phyloP scores from a whole-genome alignment of 1,139 yeast genomes.

The Magnusiomyces suaveolens region DNA sequence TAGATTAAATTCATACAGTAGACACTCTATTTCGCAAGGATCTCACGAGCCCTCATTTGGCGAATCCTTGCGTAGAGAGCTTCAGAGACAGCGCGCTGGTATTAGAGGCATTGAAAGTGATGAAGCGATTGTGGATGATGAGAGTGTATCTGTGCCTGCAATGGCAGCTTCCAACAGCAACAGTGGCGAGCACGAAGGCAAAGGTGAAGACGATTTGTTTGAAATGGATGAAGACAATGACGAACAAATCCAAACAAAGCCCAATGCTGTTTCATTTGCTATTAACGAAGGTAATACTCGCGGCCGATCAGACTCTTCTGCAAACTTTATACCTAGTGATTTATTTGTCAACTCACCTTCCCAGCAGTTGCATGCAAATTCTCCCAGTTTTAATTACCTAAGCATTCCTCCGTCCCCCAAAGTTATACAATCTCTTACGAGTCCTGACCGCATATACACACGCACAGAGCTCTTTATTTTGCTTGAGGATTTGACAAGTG shows the following conservation, averaged over 20 bases:
- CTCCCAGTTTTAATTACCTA: neutral
- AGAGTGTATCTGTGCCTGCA: too few relatives aligned
- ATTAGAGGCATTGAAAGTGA: conserved; percentile 7
- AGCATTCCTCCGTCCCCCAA: conserved; percentile 7
- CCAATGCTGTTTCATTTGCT: neutral
- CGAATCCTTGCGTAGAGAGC: conserved; percentile 6
- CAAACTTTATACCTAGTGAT: too few relatives aligned
- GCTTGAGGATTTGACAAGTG: conserved; percentile 83
- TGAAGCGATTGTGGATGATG: conserved; percentile 10
- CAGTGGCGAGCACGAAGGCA: neutral
- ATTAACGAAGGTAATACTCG: too few relatives aligned
- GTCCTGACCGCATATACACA: conserved; percentile 21
- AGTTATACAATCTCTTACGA: conserved; percentile 13
- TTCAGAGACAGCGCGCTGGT: conserved; percentile 10
- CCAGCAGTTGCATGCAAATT: neutral
- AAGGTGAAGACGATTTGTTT: conserved; percentile 20
- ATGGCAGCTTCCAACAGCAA: neutral
- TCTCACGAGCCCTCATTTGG: neutral
- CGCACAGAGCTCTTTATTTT: conserved; percentile 72
- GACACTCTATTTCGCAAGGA: neutral
- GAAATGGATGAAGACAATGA: conserved; percentile 21
- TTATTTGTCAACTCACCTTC: too few relatives aligned
- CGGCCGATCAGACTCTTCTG: too few relatives aligned
- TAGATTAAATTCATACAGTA: neutral
- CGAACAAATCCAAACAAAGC: neutral